These are phyloP conservation scores for Fusarium annulatum DNA, from an alignment of 2,329 filamentous ascomycete species.

Conservation along the genomic window DNA sequence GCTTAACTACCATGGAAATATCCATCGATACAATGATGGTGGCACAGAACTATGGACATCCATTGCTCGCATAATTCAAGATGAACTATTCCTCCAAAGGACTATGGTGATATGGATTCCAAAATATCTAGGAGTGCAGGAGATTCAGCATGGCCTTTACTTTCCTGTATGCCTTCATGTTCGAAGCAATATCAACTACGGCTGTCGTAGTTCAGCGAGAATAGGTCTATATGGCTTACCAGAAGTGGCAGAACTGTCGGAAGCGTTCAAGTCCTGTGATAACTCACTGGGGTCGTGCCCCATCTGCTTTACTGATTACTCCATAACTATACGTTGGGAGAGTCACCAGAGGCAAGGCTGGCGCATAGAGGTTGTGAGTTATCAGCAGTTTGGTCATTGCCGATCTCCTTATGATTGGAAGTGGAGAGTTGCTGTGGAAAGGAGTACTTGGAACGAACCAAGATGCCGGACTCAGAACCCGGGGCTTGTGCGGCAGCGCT, in stretches of 20 bases:
- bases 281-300: slow-evolving; percentile 6
- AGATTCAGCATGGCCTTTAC: rapidly evolving
- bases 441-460: background rate
- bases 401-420: slow-evolving; percentile 20
- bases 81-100: background rate
- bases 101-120: background rate
- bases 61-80: background rate
- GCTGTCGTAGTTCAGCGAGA: too few relatives aligned
- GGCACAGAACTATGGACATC: background rate
- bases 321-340: background rate
- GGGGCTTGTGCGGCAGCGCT: slow-evolving; percentile 1
- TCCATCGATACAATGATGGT: rapidly evolving
- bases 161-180: background rate
- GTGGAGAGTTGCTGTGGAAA: background rate
- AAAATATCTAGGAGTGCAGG: background rate
- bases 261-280: background rate
- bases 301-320: slow-evolving; percentile 15
- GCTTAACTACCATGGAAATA: background rate
- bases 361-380: background rate
- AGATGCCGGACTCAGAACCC: background rate
- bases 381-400: slow-evolving; percentile 5
- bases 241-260: background rate
- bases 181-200: too few relatives aligned
- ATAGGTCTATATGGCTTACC: background rate
- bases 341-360: background rate